Base-by-base conservation (phyloP, 352 stramenopile genomes). In the Peronospora destructor region DNA sequence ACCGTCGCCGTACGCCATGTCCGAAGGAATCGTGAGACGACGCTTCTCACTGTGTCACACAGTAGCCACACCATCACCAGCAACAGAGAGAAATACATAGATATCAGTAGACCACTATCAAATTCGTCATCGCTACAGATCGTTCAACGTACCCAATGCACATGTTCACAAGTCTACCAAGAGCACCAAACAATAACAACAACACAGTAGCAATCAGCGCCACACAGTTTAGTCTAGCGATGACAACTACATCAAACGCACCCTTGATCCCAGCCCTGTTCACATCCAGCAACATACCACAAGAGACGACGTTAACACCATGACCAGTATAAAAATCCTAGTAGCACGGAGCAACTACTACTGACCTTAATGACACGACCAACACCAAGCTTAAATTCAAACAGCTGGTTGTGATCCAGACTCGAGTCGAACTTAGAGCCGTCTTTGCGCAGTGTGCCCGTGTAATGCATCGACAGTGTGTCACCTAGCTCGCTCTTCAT, bases 361-460 rank as follows among this genome's bases (percentile, higher is more conserved):
- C 61, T 14, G 33, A 87, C 76, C 96, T 98, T 73, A 81, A 98
- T 98, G 21, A 98, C 94, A 62, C 94, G 84, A 12, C 92, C 89
- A 16, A 77, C 49, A 33, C 94, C 91, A 42, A 98, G 94, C 45
- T 87, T 91, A 61, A 99, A 98, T 25, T 95, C 91, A 40, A 97
- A 97, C 3, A 95, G 94, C 60, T 76, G 48, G 53, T 91, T 90
- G 53, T 95, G 92, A 53, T 97, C 90, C 53, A 97, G 76, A 28
- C 88, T 98, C 49, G 87, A 97, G 75, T 99, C 95, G 64, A 99
- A 99, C 61, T 98, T 92, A 55, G 84, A 96, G 45, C 96, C 96
- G 69, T 98, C 91, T 61, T 96, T 97, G 59, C 78, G 84, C 29
- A 98, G 67, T 25, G 81, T 97, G 34, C 96, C 96, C 38, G 89